Percentiles rank a stretch among this genome's conserved stretches.
These are phyloP conservation scores for Cyberlindnera misumaiensis DNA, from an alignment of 805 yeast genomes.

Conservation along the genomic window DNA sequence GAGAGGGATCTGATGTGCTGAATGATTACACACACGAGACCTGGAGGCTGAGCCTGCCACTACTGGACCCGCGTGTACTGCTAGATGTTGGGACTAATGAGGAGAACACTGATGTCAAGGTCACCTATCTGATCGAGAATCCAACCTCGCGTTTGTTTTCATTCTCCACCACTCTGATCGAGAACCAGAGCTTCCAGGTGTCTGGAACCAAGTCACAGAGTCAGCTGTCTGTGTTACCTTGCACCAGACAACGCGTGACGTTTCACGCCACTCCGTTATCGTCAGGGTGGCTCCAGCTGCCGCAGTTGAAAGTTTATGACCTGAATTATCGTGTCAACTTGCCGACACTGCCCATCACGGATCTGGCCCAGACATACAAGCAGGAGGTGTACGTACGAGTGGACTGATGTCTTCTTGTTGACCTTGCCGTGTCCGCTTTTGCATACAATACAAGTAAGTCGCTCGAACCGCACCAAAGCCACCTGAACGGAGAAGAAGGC, in stretches of 20 bases:
- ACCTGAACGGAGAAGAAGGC: too few relatives aligned
- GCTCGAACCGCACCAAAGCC: too few relatives aligned
- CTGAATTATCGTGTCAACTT: conserved; percentile 59
- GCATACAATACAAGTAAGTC: too few relatives aligned
- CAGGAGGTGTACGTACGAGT: conserved; percentile 20
- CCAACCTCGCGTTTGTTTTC: conserved; percentile 67
- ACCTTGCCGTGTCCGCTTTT: too few relatives aligned
- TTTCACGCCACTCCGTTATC: conserved; percentile 24
- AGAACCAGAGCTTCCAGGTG: conserved; percentile 30
- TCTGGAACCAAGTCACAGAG: conserved; percentile 26
- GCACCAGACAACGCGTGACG: conserved; percentile 38
- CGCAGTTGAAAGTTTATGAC: conserved; percentile 61
- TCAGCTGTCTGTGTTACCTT: conserved; percentile 46
- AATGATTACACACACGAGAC: conserved; percentile 30
- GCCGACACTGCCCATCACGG: conserved; percentile 40
- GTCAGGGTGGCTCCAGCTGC: conserved; percentile 36
- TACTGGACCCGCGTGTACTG: conserved; percentile 64
- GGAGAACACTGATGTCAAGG: conserved; percentile 20
- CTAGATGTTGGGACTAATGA: conserved; percentile 29
- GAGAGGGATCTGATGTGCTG: conserved; percentile 17
- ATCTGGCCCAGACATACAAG: conserved; percentile 21
- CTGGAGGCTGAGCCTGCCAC: conserved; percentile 51
- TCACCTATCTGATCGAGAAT: conserved; percentile 58
- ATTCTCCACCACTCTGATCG: conserved; percentile 43
- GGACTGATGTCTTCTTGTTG: too few relatives aligned